Evolutionary conservation across 805 yeast species (phyloP).

Genomic region (Suhomyces sp.): DNA sequence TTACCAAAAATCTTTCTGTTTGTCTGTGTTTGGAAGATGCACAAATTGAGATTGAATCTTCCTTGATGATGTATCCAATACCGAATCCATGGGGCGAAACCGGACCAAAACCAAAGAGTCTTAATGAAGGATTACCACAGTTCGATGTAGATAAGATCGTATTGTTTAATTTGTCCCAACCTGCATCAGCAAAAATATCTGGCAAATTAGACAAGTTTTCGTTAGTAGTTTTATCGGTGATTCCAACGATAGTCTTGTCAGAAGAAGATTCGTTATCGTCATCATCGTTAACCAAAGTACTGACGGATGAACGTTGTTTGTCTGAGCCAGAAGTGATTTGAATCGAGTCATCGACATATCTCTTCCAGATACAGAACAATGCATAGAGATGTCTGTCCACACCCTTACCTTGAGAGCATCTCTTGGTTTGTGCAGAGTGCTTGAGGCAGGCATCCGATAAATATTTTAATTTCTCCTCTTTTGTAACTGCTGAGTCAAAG

Average conservation of each 20-base stretch:
- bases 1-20: constrained; percentile 52
- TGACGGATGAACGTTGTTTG: constrained; percentile 14
- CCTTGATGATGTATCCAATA: constrained; percentile 52
- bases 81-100: constrained; percentile 59
- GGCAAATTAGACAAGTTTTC: constrained; percentile 48
- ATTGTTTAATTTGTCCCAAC: constrained; percentile 84
- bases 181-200: constrained; percentile 73
- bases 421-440: constrained; percentile 66
- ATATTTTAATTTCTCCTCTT: constrained; percentile 55
- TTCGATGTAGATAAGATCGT: constrained; percentile 68
- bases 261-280: constrained; percentile 20
- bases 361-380: constrained; percentile 80
- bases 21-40: constrained; percentile 61
- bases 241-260: constrained; percentile 29
- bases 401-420: constrained; percentile 76
- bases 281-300: constrained; percentile 15
- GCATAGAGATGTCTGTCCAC: constrained; percentile 91
- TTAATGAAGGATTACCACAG: constrained; percentile 59
- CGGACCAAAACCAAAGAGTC: constrained; percentile 60
- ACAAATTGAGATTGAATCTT: constrained; percentile 50
- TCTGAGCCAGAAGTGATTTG: neutral
- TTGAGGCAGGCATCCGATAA: constrained; percentile 67
- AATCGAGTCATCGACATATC: constrained; percentile 40
- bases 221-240: constrained; percentile 14
- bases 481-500: constrained; percentile 61